Evolutionary conservation across 306 rosid species (phyloP).

Genomic region (Malus fusca): DNA sequence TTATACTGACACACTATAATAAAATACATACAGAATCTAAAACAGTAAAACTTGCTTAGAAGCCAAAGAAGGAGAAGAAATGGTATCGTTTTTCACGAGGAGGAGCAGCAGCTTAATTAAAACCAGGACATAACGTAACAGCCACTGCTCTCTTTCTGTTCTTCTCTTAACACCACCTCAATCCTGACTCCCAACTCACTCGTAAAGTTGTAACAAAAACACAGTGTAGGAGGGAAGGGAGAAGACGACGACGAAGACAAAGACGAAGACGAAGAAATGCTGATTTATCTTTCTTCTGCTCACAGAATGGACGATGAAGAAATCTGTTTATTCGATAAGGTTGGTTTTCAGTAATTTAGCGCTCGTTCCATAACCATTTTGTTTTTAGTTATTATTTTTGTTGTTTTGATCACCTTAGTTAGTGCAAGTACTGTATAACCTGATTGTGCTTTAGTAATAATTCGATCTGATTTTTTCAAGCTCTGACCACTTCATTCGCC

Average conservation of each 20-base stretch:
- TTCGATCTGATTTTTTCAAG: constrained; percentile 22
- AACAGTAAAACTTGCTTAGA: background rate
- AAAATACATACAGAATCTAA: background rate
- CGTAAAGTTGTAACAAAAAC: background rate
- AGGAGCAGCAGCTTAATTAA: background rate
- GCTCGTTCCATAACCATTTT: background rate
- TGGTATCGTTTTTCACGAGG: constrained; percentile 17
- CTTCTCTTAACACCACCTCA: background rate
- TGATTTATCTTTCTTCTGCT: background rate
- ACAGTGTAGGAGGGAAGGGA: background rate
- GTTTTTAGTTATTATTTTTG: background rate
- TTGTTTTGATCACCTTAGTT: background rate
- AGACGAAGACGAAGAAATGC: background rate
- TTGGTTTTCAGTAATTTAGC: background rate
- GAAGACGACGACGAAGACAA: background rate
- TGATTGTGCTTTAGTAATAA: background rate
- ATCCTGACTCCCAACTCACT: background rate
- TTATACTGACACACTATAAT: no score
- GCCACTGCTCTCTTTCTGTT: background rate
- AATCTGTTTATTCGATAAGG: constrained; percentile 19
- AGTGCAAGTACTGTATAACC: no score
- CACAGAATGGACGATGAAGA: constrained; percentile 11
- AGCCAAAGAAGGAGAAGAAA: background rate
- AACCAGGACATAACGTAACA: background rate
- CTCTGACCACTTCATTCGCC: constrained; percentile 58